These are phyloP conservation scores for Trichosporon sp. DNA, from an alignment of 1,284 basidiomycete species.

Conservation along the genomic window DNA sequence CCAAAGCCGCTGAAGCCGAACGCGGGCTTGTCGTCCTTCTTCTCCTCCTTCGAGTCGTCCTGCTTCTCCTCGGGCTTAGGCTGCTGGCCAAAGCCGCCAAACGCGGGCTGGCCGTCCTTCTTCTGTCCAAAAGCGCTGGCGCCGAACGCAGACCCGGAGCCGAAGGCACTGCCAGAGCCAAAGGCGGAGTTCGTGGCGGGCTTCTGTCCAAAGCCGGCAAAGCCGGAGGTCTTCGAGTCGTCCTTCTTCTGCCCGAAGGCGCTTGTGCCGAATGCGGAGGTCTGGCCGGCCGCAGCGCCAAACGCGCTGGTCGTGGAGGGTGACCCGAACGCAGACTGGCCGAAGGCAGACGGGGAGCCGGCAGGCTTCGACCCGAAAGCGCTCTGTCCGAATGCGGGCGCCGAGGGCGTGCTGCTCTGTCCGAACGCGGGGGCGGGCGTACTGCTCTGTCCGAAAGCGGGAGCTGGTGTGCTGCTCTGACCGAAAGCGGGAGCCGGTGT, in stretches of 20 bases:
- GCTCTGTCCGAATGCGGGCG: conserved; percentile 1
- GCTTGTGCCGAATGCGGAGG: conserved; percentile 5
- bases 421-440: conserved; percentile 18
- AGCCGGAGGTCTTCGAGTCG: background rate
- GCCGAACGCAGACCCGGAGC: conserved; percentile 1
- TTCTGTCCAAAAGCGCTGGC: background rate
- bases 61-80: background rate
- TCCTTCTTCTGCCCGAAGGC: background rate
- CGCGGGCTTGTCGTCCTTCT: conserved; percentile 1
- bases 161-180: conserved; percentile 8
- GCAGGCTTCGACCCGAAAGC: conserved; percentile 9
- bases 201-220: conserved; percentile 19
- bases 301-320: conserved; percentile 6
- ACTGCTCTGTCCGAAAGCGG: conserved; percentile 21
- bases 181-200: conserved; percentile 1
- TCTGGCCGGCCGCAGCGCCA: background rate
- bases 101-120: conserved; percentile 8
- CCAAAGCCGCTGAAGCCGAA: conserved; percentile 3
- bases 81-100: background rate
- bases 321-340: conserved; percentile 13
- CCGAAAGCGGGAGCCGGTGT: conserved; percentile 6
- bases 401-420: conserved; percentile 8
- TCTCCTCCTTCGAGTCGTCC: too few relatives aligned
- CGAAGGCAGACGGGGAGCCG: conserved; percentile 10
- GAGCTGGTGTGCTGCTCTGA: conserved; percentile 11